These are phyloP conservation scores for Nicotiana benthamiana DNA, from an alignment of 257 asterid genomes.

Conservation along the genomic window DNA sequence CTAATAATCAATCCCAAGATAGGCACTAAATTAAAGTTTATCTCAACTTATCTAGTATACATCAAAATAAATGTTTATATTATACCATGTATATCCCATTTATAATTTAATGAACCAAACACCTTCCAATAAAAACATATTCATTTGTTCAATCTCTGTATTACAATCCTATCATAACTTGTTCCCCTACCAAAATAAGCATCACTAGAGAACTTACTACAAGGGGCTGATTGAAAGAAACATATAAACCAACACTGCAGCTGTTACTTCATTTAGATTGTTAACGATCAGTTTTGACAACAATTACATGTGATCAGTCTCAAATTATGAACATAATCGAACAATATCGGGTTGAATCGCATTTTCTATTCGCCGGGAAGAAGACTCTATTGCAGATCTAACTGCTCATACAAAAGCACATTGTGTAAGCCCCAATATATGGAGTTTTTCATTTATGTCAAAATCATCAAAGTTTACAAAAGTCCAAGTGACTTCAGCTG, in stretches of 20 bases:
- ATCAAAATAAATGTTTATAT: no score
- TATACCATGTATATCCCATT: no score
- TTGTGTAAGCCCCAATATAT: not conserved
- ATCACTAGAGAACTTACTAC: not conserved
- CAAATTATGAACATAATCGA: conserved; percentile 25
- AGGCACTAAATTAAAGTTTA: no score
- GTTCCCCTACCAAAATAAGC: no score
- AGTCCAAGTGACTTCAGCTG: conserved; percentile 92
- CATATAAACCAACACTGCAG: not conserved
- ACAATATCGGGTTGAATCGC: conserved; percentile 9
- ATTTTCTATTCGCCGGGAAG: not conserved
- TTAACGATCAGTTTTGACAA: not conserved
- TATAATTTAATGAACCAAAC: no score
- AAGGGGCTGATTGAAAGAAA: not conserved
- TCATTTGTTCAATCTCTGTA: no score
- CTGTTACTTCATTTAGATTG: not conserved
- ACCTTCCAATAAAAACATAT: no score
- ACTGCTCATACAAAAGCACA: not conserved
- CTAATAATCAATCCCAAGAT: no score
- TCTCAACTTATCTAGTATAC: no score
- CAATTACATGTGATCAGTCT: conserved; percentile 3
- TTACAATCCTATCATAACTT: no score
- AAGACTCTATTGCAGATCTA: not conserved
- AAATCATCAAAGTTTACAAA: conserved; percentile 30
- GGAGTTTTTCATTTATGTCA: conserved; percentile 7